Base-by-base conservation (phyloP, 2,329 filamentous ascomycete genomes). In the Paradendryphiella salina region DNA sequence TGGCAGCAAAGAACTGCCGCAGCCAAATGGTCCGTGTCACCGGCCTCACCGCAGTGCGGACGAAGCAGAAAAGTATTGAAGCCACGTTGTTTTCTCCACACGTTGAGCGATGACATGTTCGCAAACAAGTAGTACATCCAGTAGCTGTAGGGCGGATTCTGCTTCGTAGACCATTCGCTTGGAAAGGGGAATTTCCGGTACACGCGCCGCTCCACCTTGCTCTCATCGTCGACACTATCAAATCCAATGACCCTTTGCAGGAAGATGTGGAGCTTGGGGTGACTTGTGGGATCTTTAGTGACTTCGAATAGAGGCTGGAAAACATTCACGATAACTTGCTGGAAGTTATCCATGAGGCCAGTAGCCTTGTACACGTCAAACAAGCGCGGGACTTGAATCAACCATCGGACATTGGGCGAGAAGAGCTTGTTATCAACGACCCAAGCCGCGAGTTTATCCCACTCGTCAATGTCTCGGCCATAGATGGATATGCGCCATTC, bases 401-500 rank as follows among this genome's bases (percentile, higher is more conserved):
- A 82, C 94, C 94, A 99, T 48, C 94, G 88, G 40, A 99, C 90
- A 70, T 99, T 99, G 69, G 94, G 93, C 2, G 93, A 97, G 74
- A 96, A 96, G 34, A 99, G 81, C 76, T 96, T 97, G 79, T 97
- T 96, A 77, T 97, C 93, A 13, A 97, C 85, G 6, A 99, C 91
- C 94, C 94, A 99, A 3, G 89, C 90, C 3, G 94, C 94, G 43
- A 99, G 83, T 70, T 96, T 99, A 69, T 97, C 93, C 94, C 94
- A 99, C 73, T 99, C 94, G 56, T 96, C 87, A 33, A 96, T 81
- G 2, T 88, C 88, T 69, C 90, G 89, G 56, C 94, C 94, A 66
- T 99, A 99, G 58, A 99, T 90, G 18, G 92, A 96, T 61, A 99
- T 96, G 35, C 94, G 90, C 92, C 95, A 99, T 76, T 99, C 94